Conservation (phyloP, 192 early-diverging fungal species). For the Backusella macrospora region DNA sequence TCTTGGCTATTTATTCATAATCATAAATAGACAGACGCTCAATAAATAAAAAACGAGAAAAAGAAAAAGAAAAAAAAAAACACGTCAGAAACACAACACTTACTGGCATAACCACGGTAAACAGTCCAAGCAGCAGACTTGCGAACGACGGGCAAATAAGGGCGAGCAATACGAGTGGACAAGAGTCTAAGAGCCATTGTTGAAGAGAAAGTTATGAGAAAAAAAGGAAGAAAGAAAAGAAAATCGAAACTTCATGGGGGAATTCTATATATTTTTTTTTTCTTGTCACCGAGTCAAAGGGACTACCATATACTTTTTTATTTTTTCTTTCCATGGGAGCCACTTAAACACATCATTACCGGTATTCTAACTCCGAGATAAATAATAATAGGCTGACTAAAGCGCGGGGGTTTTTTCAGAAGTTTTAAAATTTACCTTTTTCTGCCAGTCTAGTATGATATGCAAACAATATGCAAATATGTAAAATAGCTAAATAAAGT, state of each 20-base stretch:
- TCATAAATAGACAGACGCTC: not conserved
- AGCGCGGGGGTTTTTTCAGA: not conserved
- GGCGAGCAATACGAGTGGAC: constrained; percentile 21
- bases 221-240: constrained; percentile 10
- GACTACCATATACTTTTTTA: not conserved
- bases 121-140: constrained; percentile 8
- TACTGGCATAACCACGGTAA: constrained; percentile 27
- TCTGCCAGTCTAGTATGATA: not conserved
- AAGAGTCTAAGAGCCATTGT: constrained; percentile 29
- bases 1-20: constrained; percentile 46
- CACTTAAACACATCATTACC: constrained; percentile 2
- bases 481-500: too few relatives aligned
- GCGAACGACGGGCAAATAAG: constrained; percentile 17
- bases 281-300: constrained; percentile 30
- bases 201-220: not conserved
- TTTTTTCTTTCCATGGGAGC: not conserved
- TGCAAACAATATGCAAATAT: not conserved
- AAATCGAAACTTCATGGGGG: not conserved
- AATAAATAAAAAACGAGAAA: not conserved
- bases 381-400: not conserved
- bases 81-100: not conserved
- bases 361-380: not conserved
- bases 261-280: constrained; percentile 13
- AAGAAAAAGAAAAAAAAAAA: constrained; percentile 16
- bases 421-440: not conserved